Evolutionary conservation across 2,329 filamentous ascomycete genomes (phyloP).

Genomic region (Diaporthe ampelina): DNA sequence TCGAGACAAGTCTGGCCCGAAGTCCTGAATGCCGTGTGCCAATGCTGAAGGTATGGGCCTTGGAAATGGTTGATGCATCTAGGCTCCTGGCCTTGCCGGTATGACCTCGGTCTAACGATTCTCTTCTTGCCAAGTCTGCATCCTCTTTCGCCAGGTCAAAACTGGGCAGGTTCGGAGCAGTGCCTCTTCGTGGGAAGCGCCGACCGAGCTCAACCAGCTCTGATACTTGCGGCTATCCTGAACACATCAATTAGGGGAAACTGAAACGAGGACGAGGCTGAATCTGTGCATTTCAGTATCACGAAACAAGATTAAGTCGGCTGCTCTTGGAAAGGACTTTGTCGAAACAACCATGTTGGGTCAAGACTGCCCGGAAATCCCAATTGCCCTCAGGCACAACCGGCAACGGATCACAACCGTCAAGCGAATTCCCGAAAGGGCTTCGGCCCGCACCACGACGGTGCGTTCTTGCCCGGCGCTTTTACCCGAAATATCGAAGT

Average conservation of each 20-base stretch:
- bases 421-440: not conserved
- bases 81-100: not conserved
- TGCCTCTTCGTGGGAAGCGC: not conserved
- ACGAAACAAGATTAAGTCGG: not conserved
- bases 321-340: not conserved
- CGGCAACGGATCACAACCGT: not conserved
- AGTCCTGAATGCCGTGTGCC: not conserved
- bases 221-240: not conserved
- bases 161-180: not conserved
- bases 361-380: slow-evolving; percentile 9
- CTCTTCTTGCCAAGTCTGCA: not conserved
- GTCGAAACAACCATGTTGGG: slow-evolving; percentile 3
- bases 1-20: not conserved
- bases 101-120: not conserved
- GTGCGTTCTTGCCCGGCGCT: slow-evolving; percentile 19
- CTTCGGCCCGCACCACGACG: slow-evolving; percentile 17
- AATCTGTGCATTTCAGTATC: not conserved
- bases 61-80: not conserved
- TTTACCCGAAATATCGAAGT: slow-evolving; percentile 15
- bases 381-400: not conserved
- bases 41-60: not conserved
- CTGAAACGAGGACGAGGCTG: not conserved
- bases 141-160: not conserved
- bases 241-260: not conserved
- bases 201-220: not conserved